phyloP scores from a whole-genome alignment of 2,329 filamentous ascomycete species.

The Calonectria pseudoreteaudii region DNA sequence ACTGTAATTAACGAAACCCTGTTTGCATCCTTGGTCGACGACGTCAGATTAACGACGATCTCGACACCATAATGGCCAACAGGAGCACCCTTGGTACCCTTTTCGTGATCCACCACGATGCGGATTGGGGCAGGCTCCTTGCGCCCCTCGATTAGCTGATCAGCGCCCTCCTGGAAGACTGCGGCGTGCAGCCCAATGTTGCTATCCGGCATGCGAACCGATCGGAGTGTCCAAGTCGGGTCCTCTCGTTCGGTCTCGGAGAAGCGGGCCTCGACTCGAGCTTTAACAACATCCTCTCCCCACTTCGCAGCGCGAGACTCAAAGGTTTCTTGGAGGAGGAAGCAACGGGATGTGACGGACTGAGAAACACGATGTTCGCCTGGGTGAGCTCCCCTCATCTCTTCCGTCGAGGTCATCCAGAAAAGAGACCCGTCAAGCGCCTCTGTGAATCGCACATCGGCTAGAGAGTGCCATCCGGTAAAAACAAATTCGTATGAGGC shows the following conservation, averaged over 20 bases:
- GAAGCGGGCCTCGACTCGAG: constrained; percentile 87
- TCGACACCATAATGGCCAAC: constrained; percentile 78
- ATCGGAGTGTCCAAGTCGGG: constrained; percentile 83
- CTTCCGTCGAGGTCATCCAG: constrained; percentile 75
- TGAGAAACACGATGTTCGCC: constrained; percentile 56
- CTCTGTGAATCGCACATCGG: constrained; percentile 79
- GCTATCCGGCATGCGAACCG: constrained; percentile 71
- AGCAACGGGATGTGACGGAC: constrained; percentile 71
- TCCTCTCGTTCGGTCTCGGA: constrained; percentile 85
- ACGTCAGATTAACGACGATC: constrained; percentile 71
- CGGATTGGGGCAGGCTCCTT: constrained; percentile 77
- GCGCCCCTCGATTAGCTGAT: constrained; percentile 72
- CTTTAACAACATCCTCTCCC: constrained; percentile 88
- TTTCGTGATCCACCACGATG: constrained; percentile 78
- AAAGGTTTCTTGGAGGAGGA: constrained; percentile 79
- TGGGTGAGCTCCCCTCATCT: constrained; percentile 67
- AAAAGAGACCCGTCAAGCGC: constrained; percentile 72
- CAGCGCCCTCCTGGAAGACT: constrained; percentile 77
- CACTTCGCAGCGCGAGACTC: constrained; percentile 82
- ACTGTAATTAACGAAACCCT: constrained; percentile 63
- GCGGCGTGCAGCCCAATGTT: constrained; percentile 72
- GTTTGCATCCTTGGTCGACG: constrained; percentile 61
- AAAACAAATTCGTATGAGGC: constrained; percentile 80
- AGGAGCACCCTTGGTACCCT: constrained; percentile 73
- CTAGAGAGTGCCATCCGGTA: constrained; percentile 76